A percentile compares a stretch with the other conserved stretches of the same genome.
phyloP scores from a whole-genome alignment of 352 stramenopile genomes.

The Blastocystis sp. region DNA sequence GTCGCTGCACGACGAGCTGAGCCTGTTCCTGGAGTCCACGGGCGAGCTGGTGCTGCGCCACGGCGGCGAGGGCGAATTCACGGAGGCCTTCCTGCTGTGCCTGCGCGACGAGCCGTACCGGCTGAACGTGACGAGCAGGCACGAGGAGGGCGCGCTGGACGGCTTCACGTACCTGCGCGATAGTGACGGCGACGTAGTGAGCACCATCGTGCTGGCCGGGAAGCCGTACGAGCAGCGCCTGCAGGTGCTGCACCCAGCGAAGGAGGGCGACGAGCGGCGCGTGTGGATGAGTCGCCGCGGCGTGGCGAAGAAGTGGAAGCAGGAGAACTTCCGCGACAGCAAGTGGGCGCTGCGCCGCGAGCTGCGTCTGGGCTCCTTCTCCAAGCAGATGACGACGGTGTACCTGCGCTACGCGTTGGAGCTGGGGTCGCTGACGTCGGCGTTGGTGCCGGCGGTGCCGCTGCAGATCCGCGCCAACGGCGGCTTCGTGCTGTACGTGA shows the following conservation, averaged over 20 bases:
- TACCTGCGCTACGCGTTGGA: background rate
- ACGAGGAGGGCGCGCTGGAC: background rate
- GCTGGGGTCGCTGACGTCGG: background rate
- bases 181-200: background rate
- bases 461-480: background rate
- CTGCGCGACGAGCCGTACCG: background rate
- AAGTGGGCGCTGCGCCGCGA: background rate
- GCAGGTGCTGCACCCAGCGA: background rate
- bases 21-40: background rate
- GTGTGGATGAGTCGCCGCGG: background rate
- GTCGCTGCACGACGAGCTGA: background rate
- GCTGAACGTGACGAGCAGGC: background rate
- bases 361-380: background rate
- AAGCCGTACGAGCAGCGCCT: background rate
- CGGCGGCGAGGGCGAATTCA: no score
- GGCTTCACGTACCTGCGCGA: background rate
- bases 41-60: background rate
- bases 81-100: slow-evolving; percentile 4
- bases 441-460: background rate
- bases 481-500: slow-evolving; percentile 20
- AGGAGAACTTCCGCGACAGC: background rate
- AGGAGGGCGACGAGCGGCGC: background rate
- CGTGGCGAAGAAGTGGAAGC: background rate
- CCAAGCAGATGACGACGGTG: background rate
- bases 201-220: background rate